These are phyloP conservation scores for Thalassiosira hispida DNA, from an alignment of 352 stramenopile species.

Conservation along the genomic window DNA sequence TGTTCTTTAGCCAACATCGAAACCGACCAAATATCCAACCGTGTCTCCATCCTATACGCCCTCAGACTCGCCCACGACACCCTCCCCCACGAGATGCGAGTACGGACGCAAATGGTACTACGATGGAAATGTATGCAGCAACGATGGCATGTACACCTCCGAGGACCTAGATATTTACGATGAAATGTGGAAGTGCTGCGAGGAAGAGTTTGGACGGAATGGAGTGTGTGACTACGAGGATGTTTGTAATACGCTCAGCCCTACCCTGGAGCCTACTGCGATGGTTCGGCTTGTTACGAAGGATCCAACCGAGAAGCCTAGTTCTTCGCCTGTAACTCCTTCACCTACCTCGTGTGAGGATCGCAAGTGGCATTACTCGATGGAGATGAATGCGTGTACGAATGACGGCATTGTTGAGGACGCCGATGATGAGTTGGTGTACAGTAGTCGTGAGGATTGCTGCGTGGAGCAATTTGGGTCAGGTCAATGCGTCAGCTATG, in stretches of 20 bases:
- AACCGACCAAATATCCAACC: conserved; percentile 10
- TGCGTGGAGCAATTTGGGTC: too few relatives aligned
- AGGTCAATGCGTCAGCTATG: too few relatives aligned
- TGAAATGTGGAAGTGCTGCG: background rate
- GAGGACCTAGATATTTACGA: background rate
- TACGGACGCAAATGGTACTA: background rate
- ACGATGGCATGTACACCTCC: background rate
- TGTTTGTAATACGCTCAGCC: background rate
- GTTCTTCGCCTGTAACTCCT: too few relatives aligned
- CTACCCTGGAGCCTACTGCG: background rate
- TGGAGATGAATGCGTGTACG: too few relatives aligned
- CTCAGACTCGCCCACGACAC: background rate
- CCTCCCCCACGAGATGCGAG: background rate
- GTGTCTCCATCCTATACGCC: background rate
- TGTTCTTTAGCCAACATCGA: conserved; percentile 1
- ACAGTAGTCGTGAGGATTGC: too few relatives aligned
- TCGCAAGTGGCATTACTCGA: too few relatives aligned
- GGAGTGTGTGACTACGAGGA: background rate
- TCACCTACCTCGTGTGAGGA: too few relatives aligned
- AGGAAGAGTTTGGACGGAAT: background rate
- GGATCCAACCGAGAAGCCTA: background rate
- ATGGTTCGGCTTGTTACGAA: conserved; percentile 1
- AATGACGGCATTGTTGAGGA: too few relatives aligned
- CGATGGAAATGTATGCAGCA: background rate
- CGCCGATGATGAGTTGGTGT: too few relatives aligned